Percentiles rank a stretch among this genome's conserved stretches.
Evolutionary conservation across 2,329 filamentous ascomycete species (phyloP).

Genomic region (Orbilia oligospora): DNA sequence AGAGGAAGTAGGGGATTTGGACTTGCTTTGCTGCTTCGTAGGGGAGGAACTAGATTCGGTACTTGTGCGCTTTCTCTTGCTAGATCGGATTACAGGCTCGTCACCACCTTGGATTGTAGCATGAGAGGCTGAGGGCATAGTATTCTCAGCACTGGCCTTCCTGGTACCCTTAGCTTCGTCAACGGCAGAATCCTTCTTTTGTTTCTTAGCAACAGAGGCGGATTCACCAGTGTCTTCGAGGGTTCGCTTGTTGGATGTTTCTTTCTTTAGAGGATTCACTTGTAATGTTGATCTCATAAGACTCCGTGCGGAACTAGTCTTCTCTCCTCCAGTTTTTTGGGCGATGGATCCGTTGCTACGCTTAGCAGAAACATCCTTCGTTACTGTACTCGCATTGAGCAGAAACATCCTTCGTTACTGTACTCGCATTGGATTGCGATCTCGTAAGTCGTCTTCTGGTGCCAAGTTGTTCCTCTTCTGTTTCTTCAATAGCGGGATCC

Average conservation of each 20-base stretch:
- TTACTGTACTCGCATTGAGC: neutral
- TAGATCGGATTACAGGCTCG: neutral
- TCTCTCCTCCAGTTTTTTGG: neutral
- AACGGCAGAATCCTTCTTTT: neutral
- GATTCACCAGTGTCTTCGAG: neutral
- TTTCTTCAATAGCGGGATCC: neutral
- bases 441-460: neutral
- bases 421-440: neutral
- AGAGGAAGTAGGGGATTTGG: neutral
- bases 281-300: neutral
- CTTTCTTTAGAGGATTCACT: neutral
- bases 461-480: neutral
- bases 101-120: neutral
- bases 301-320: neutral
- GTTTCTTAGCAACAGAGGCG: conserved; percentile 26
- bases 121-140: neutral
- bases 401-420: neutral
- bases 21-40: neutral
- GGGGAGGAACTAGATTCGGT: neutral
- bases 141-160: neutral
- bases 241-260: neutral
- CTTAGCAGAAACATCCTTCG: neutral
- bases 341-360: neutral
- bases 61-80: neutral
- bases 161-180: conserved; percentile 2